These are phyloP conservation scores for Bipolaris zeicola DNA, from an alignment of 2,329 filamentous ascomycete genomes.

Conservation along the genomic window DNA sequence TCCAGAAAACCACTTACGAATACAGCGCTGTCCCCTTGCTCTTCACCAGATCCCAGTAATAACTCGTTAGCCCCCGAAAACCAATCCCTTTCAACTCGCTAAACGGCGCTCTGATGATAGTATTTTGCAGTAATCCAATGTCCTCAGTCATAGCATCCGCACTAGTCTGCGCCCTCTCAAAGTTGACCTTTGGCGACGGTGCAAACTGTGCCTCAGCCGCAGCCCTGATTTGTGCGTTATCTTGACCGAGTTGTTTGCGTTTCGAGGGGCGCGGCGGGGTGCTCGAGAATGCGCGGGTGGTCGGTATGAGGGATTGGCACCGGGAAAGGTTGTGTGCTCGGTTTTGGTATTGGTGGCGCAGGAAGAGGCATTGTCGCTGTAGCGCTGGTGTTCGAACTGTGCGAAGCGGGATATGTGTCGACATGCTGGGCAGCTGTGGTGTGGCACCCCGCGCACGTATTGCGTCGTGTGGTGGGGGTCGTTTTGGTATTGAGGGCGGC, in stretches of 20 bases:
- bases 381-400: slow-evolving; percentile 29
- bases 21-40: slow-evolving; percentile 22
- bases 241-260: slow-evolving; percentile 11
- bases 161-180: slow-evolving; percentile 8
- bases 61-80: slow-evolving; percentile 13
- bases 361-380: slow-evolving; percentile 37
- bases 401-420: slow-evolving; percentile 31
- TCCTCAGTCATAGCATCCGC: slow-evolving; percentile 24
- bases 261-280: slow-evolving; percentile 22
- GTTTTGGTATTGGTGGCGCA: slow-evolving; percentile 15
- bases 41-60: slow-evolving; percentile 30
- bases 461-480: slow-evolving; percentile 4
- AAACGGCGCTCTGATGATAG: slow-evolving; percentile 25
- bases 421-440: slow-evolving; percentile 9
- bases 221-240: slow-evolving; percentile 17
- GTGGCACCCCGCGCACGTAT: slow-evolving; percentile 5
- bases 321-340: slow-evolving; percentile 5
- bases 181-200: slow-evolving; percentile 18
- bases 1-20: slow-evolving; percentile 18
- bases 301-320: slow-evolving; percentile 8
- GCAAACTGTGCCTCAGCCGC: slow-evolving; percentile 6
- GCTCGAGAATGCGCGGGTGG: slow-evolving; percentile 32
- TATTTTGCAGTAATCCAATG: slow-evolving; percentile 32
- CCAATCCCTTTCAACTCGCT: slow-evolving; percentile 15
- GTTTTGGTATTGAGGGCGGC: slow-evolving; percentile 8